phyloP scores from a whole-genome alignment of 1,284 basidiomycete genomes.

The Ceratobasidium papillatum region DNA sequence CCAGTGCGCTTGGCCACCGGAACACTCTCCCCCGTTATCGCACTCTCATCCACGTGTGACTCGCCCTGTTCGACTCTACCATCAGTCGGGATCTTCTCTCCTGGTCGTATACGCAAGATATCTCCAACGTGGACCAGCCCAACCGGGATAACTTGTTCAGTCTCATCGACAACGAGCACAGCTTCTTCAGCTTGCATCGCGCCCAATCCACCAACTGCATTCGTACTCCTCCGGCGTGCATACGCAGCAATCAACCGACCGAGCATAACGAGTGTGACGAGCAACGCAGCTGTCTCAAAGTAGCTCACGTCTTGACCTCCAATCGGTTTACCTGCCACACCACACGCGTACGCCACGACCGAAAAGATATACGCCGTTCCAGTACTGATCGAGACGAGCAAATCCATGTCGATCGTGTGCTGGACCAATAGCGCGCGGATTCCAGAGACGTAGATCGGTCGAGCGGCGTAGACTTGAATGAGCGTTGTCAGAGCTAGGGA shows the following conservation, averaged over 20 bases:
- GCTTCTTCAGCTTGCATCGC: constrained; percentile 53
- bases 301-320: constrained; percentile 54
- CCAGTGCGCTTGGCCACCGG: constrained; percentile 55
- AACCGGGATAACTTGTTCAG: constrained; percentile 48
- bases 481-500: constrained; percentile 56
- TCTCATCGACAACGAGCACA: constrained; percentile 50
- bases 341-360: constrained; percentile 55
- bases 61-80: constrained; percentile 54
- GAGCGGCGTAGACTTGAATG: constrained; percentile 55
- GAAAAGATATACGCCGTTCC: constrained; percentile 59
- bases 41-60: constrained; percentile 58
- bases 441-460: constrained; percentile 54
- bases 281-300: constrained; percentile 60
- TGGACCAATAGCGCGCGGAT: constrained; percentile 55
- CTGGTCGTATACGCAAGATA: constrained; percentile 53
- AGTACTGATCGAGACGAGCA: constrained; percentile 57
- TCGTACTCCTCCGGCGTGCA: constrained; percentile 53
- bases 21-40: constrained; percentile 59
- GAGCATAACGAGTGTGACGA: constrained; percentile 58
- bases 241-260: constrained; percentile 57
- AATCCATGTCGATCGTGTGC: constrained; percentile 56
- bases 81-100: constrained; percentile 57
- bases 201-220: constrained; percentile 51
- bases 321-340: constrained; percentile 52
- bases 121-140: constrained; percentile 56